phyloP scores from a whole-genome alignment of 2,329 filamentous ascomycete species.

The Talaromyces albobiverticillius region DNA sequence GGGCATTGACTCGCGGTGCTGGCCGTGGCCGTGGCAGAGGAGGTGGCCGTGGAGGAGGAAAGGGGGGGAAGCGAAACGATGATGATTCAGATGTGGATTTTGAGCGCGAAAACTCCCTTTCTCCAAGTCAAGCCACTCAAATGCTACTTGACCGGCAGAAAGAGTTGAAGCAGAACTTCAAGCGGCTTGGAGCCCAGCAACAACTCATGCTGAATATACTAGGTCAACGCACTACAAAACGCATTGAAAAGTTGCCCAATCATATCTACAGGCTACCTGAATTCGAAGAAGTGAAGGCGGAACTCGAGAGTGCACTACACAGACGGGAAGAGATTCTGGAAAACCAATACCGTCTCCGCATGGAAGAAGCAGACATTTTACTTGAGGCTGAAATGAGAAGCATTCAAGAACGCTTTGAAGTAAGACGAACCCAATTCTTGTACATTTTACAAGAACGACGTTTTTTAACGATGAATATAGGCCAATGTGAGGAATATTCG shows the following conservation, averaged over 20 bases:
- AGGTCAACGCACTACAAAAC: constrained; percentile 37
- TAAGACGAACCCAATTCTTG: constrained; percentile 23
- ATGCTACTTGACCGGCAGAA: constrained; percentile 40
- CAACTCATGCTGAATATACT: constrained; percentile 38
- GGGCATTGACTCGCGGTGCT: constrained; percentile 15
- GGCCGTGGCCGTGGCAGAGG: constrained; percentile 18
- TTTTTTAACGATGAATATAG: constrained; percentile 17
- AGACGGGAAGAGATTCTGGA: constrained; percentile 27
- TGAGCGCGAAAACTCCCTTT: constrained; percentile 28
- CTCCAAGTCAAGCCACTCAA: constrained; percentile 34
- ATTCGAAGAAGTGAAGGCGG: constrained; percentile 33
- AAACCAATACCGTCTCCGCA: constrained; percentile 32
- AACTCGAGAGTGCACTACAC: constrained; percentile 28
- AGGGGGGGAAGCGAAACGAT: constrained; percentile 28
- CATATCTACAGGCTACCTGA: constrained; percentile 38
- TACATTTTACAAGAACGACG: too few species aligned
- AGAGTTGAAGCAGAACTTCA: constrained; percentile 42
- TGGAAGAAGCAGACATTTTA: constrained; percentile 28
- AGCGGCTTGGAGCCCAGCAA: constrained; percentile 40
- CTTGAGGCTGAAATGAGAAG: constrained; percentile 30
- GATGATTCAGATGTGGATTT: constrained; percentile 29
- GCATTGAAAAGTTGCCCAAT: constrained; percentile 42
- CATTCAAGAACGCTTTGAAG: constrained; percentile 32
- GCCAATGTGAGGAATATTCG: constrained; percentile 26
- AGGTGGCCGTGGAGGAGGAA: constrained; percentile 21